Evolutionary conservation across 1,284 basidiomycete species (phyloP).

Genomic region (Trichosporon sp.): DNA sequence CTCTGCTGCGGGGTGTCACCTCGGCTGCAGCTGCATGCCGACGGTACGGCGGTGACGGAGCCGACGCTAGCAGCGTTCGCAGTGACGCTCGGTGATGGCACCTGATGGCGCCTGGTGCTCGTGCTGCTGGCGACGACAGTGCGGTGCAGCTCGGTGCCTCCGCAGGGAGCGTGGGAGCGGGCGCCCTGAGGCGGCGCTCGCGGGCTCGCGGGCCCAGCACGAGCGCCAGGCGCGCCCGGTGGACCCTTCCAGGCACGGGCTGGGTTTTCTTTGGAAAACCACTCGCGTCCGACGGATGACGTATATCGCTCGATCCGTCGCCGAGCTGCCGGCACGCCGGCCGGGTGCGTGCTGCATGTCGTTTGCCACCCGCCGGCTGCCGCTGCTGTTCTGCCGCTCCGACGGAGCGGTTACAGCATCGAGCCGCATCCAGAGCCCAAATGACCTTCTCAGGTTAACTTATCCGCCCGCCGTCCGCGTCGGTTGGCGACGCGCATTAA

Average conservation of each 20-base stretch:
- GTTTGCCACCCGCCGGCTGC: background rate
- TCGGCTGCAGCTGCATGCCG: background rate
- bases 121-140: background rate
- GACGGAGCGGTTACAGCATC: too few species aligned
- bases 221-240: background rate
- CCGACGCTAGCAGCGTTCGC: too few species aligned
- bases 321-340: too few species aligned
- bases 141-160: background rate
- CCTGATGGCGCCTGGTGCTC: background rate
- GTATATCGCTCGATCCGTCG: background rate
- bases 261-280: background rate
- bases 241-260: background rate
- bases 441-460: background rate
- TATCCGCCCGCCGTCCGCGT: background rate
- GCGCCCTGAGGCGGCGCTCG: background rate
- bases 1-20: background rate
- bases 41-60: too few species aligned
- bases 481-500: background rate
- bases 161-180: background rate
- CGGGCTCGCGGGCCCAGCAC: too few species aligned
- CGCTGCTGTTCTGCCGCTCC: background rate
- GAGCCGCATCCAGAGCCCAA: too few species aligned
- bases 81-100: background rate
- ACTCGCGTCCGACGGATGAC: background rate
- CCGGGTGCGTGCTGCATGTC: too few species aligned